These are phyloP conservation scores for Trichoderma sp. DNA, from an alignment of 2,329 filamentous ascomycete species.

Conservation along the genomic window DNA sequence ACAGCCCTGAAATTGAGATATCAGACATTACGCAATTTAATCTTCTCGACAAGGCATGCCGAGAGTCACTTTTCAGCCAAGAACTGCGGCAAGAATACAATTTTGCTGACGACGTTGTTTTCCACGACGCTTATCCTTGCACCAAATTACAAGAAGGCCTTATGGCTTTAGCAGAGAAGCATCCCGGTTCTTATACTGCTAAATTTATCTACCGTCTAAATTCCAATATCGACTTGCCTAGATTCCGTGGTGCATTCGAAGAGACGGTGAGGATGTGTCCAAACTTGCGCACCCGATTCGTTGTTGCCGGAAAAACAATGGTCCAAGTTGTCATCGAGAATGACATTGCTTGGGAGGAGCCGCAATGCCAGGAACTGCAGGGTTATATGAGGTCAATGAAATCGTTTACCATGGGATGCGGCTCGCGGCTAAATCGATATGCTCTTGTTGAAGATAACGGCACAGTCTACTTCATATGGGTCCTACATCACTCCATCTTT, in stretches of 20 bases:
- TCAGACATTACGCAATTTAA: too few species aligned
- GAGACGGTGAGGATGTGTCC: slow-evolving; percentile 2
- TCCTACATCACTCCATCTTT: slow-evolving; percentile 16
- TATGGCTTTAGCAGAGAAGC: slow-evolving; percentile 40
- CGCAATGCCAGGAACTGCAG: neutral
- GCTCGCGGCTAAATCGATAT: neutral
- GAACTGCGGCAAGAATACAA: too few species aligned
- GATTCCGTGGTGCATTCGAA: slow-evolving; percentile 38
- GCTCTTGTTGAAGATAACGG: neutral
- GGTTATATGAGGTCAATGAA: neutral
- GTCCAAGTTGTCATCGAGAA: neutral
- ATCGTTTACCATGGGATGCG: neutral
- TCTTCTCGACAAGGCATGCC: too few species aligned
- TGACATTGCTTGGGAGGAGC: neutral
- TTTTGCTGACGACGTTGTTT: too few species aligned
- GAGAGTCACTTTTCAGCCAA: too few species aligned
- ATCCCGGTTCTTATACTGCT: slow-evolving; percentile 32
- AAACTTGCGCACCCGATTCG: slow-evolving; percentile 23
- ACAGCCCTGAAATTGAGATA: too few species aligned
- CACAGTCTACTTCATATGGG: neutral
- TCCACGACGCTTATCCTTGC: slow-evolving; percentile 39
- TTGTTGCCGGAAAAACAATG: neutral
- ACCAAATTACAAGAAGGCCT: slow-evolving; percentile 46
- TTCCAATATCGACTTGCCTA: slow-evolving; percentile 30
- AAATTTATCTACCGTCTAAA: slow-evolving; percentile 40